phyloP scores from a whole-genome alignment of 2,329 filamentous ascomycete genomes.

The Aureobasidium sp. region DNA sequence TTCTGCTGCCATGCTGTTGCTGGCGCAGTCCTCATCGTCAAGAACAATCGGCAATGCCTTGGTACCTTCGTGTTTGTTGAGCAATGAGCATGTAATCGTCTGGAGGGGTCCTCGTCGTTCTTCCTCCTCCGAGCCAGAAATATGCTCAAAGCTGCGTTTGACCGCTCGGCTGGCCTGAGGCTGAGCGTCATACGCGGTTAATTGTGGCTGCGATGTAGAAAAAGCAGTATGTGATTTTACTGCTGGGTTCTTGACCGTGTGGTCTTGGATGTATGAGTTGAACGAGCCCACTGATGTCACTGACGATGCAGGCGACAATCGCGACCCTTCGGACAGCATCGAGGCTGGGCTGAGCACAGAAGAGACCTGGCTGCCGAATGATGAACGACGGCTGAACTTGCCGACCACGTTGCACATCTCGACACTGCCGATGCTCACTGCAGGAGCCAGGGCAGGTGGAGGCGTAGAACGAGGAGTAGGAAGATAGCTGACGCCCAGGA shows the following conservation, averaged over 20 bases:
- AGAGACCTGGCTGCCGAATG: constrained; percentile 45
- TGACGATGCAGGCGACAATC: constrained; percentile 49
- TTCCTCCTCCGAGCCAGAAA: neutral
- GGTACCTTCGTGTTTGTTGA: neutral
- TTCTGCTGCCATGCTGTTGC: constrained; percentile 9
- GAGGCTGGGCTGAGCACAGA: constrained; percentile 54
- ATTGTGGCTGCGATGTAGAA: neutral
- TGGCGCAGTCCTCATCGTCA: constrained; percentile 10
- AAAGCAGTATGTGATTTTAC: neutral
- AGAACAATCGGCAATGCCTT: constrained; percentile 3
- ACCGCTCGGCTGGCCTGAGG: constrained; percentile 15
- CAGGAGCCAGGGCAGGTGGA: constrained; percentile 51
- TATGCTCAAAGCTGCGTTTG: constrained; percentile 1
- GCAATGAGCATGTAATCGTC: neutral
- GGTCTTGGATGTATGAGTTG: constrained; percentile 20
- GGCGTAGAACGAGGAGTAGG: constrained; percentile 59
- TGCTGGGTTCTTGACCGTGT: neutral
- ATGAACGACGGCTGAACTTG: constrained; percentile 38
- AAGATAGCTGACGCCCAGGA: constrained; percentile 48
- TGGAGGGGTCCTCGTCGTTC: neutral
- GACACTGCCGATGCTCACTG: constrained; percentile 48
- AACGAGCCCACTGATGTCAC: constrained; percentile 47
- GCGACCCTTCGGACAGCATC: constrained; percentile 53
- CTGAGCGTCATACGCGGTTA: constrained; percentile 15
- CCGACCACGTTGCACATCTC: constrained; percentile 46